Evolutionary conservation across 805 yeast genomes (phyloP), one percentile per base, ranked within the genome.

Genomic region (Pichia occidentalis): DNA sequence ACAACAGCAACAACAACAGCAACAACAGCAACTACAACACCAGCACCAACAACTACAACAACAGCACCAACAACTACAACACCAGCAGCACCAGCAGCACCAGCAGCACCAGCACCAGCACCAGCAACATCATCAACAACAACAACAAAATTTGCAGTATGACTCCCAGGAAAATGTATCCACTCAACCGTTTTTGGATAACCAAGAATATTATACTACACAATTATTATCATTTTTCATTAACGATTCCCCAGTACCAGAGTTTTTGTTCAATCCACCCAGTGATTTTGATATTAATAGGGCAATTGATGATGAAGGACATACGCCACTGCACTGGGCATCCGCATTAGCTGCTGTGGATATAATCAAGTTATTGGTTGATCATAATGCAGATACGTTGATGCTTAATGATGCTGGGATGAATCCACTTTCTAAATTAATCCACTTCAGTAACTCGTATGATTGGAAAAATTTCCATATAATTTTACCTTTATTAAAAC

Each of bases 251-350:
- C 56, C 60, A 9, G 50, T 57, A 32, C 63, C 63, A 7, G 49
- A 54, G 18, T 63, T 71, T 36, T 53, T 78, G 20, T 56, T 66
- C 22, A 60, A 66, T 36, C 82, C 84, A 5, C 88, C 90, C 1
- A 61, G 65, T 25, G 73, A 75, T 49, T 75, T 80, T 41, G 72
- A 78, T 48, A 72, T 81, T 36, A 75, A 80, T 53, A 80, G 72
- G 42, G 69, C 80, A 3, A 77, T 84, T 16, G 95, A 84, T 51
- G 77, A 76, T 43, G 92, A 84, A 47, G 90, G 90, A 0, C 87
- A 84, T 52, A 78, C 88, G 0, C 75, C 87, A 1, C 65, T 84
- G 37, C 95, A 84, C 56, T 84, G 95, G 95, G 92, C 94, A 0
- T 71, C 85, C 22, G 80, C 92, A 0, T 72, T 84, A 77, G 90